Percentiles rank a stretch among this genome's conserved stretches.
Evolutionary conservation across 1,284 basidiomycete genomes (phyloP).

Genomic region (Dichomitus squalens): DNA sequence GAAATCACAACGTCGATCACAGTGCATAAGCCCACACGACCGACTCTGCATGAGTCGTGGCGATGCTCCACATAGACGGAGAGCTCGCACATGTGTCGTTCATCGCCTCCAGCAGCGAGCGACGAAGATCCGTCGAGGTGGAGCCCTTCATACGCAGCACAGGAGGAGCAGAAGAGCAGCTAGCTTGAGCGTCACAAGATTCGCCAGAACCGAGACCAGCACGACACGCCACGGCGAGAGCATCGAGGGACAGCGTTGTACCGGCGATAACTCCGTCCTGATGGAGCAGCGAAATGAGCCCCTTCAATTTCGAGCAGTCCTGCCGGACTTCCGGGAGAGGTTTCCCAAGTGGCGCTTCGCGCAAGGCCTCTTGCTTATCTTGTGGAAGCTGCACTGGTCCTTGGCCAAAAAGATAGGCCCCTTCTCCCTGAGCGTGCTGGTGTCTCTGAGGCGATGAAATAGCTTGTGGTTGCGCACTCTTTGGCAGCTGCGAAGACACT

Average conservation of each 20-base stretch:
- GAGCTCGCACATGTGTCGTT: neutral
- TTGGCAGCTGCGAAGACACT: neutral
- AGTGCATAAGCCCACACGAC: slow-evolving; percentile 1
- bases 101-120: neutral
- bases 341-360: neutral
- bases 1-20: neutral
- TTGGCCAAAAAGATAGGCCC: no score
- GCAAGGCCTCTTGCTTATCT: neutral
- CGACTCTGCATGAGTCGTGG: neutral
- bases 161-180: neutral
- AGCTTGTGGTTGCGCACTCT: neutral
- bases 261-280: neutral
- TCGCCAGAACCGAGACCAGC: neutral
- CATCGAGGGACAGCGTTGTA: neutral
- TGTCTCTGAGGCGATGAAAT: neutral
- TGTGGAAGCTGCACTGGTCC: neutral
- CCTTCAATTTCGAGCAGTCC: neutral
- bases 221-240: neutral
- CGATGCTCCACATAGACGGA: slow-evolving; percentile 5
- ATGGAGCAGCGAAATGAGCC: neutral
- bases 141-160: neutral
- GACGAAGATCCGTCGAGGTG: neutral
- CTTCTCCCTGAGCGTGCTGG: neutral
- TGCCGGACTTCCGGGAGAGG: neutral
- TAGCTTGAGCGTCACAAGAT: neutral